Evolutionary conservation across 2,329 filamentous ascomycete species (phyloP), one percentile per base, ranked within the genome.

Genomic region (Nothophoma quercina): DNA sequence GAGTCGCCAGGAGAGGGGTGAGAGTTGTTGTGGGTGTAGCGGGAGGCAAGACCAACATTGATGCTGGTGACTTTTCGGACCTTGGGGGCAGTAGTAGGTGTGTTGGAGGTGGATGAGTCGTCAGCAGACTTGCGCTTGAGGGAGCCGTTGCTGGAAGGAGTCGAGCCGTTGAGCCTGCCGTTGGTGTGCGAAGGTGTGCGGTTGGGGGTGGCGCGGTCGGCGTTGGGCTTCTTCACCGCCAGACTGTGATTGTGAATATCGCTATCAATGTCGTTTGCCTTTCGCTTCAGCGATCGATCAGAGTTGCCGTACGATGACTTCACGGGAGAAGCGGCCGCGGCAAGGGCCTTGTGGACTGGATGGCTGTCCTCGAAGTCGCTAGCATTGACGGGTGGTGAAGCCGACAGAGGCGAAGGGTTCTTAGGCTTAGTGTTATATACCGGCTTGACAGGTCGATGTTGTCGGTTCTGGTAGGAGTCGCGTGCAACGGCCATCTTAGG

Each of bases 351-450:
- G 60, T 75, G 69, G 12, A 73, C 69, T 10, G 73, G 71, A 44
- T 77, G 65, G 58, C 75, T 73, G 63, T 80, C 74, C 55, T 83
- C 76, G 48, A 82, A 74, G 64, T 87, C 83, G 16, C 84, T 86
- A 22, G 82, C 81, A 66, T 85, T 86, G 55, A 84, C 80, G 5
- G 84, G 84, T 18, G 83, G 83, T 2, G 85, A 86, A 6, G 83
- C 83, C 8, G 82, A 84, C 9, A 87, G 79, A 10, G 84, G 84
- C 13, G 85, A 87, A 2, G 84, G 84, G 45, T 86, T 86, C 64
- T 81, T 82, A 1, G 85, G 83, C 33, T 83, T 84, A 54, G 77
- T 85, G 73, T 77, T 71, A 23, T 55, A 55, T 19, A 69, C 51
- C 22, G 69, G 63, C 63, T 67, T 65, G 15, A 64, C 56, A n/a